Evolutionary conservation across 441 rosid species (phyloP).

Genomic region (Rhodomyrtus psidioides): DNA sequence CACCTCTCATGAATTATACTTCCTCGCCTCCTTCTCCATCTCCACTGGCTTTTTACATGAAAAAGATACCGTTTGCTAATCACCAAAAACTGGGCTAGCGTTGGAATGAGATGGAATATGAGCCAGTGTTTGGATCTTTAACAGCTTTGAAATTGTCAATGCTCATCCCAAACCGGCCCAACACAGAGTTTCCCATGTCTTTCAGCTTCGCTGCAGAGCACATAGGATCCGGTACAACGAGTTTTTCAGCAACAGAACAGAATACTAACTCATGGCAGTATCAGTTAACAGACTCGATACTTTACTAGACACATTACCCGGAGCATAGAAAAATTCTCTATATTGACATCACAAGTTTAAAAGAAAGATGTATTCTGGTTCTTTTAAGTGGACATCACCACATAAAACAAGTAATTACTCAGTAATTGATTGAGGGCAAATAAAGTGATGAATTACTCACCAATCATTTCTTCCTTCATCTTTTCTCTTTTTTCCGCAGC

Average conservation of each 20-base stretch:
- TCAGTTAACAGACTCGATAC: not conserved
- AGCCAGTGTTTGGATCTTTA: conserved; percentile 90
- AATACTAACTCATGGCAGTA: not conserved
- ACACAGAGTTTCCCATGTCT: conserved; percentile 79
- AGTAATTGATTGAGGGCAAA: not conserved
- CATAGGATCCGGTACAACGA: not conserved
- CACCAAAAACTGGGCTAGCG: conserved; percentile 17
- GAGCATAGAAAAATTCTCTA: not conserved
- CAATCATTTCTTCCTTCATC: conserved; percentile 97
- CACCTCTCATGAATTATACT: not conserved
- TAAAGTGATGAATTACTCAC: conserved; percentile 27
- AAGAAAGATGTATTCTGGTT: not conserved
- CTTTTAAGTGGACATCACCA: not conserved
- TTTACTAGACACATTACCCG: not conserved
- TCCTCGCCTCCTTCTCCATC: not conserved
- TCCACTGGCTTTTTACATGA: not conserved
- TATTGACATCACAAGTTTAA: not conserved
- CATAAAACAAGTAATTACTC: not conserved
- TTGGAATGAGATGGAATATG: conserved; percentile 83
- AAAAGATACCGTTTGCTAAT: not conserved
- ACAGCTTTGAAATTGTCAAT: conserved; percentile 91
- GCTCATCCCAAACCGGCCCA: conserved; percentile 93
- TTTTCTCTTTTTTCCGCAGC: conserved; percentile 87
- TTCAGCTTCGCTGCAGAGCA: conserved; percentile 67
- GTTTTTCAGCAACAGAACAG: not conserved